Evolutionary conservation across 345 rosid species (phyloP), one percentile per base, ranked within the genome.

Genomic region (Pistacia integerrima): DNA sequence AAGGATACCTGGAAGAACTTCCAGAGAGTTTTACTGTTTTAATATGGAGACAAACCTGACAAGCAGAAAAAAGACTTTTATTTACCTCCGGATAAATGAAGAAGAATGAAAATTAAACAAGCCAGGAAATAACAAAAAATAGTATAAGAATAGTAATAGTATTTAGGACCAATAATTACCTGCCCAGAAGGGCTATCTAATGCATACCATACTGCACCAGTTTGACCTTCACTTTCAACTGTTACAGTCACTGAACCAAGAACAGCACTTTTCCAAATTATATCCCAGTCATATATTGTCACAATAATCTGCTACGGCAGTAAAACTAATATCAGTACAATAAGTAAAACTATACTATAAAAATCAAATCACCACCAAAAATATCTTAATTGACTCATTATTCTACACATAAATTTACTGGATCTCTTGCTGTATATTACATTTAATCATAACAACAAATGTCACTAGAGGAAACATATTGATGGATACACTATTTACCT

Each of bases 221-320:
- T 92, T 85, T 92, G 93, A 81, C 94, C 97, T 87, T 93, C 99
- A 76, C 84, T 87, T 80, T 93, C 97, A 82, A 96, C 89, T 56
- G 83, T 85, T 67, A 96, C 89, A 79, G 90, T 91, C 74, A 93
- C 99, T 36, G 99, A 91, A 83, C 98, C 98, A 78, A 96, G 98
- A 79, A 88, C 87, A 63, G 99, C 84, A 88, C 99, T 96, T 86
- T 94, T 96, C 99, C 99, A 96, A 79, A 96, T 91, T 75, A 96
- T 93, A 84, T 96, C 99, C 99, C 99, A 96, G 75, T 96, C 99
- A 86, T 93, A 93, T 86, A 96, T 94, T 52, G 98, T 92, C 68
- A 93, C 97, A 78, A 82, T 91, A 76, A 96, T 96, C 99, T 96
- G 91, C 52, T 67, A 74, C 7, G 67, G 22, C 69, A 72, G 67